Conservation (phyloP, 2,329 filamentous ascomycete species). For the Arthroderma sp. region DNA sequence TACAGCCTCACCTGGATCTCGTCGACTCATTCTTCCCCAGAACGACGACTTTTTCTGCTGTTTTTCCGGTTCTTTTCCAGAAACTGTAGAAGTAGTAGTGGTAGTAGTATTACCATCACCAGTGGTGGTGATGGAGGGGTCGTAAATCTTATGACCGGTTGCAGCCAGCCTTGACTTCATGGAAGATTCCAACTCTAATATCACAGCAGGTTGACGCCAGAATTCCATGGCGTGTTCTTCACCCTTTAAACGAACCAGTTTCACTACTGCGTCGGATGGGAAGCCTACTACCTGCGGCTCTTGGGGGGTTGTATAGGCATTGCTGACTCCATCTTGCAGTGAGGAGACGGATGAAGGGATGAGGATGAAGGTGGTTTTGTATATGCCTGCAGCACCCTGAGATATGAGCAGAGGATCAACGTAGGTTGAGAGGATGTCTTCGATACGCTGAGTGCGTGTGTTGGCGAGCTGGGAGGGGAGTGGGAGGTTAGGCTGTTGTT, state of each 20-base stretch:
- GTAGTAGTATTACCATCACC: background rate
- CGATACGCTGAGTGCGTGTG: conserved; percentile 28
- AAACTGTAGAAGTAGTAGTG: background rate
- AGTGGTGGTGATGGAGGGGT: background rate
- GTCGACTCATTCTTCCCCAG: conserved; percentile 10
- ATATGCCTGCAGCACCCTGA: conserved; percentile 29
- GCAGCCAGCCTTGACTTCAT: conserved; percentile 19
- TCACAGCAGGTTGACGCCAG: conserved; percentile 29
- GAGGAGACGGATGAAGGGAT: conserved; percentile 31
- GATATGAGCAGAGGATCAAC: conserved; percentile 30
- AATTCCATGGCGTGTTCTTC: conserved; percentile 30
- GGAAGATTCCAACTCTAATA: conserved; percentile 26
- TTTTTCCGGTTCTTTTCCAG: background rate
- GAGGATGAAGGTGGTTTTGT: conserved; percentile 31
- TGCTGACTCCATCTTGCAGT: conserved; percentile 13
- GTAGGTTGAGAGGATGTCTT: conserved; percentile 24
- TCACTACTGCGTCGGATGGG: conserved; percentile 25
- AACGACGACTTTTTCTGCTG: conserved; percentile 11
- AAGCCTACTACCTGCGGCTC: conserved; percentile 27
- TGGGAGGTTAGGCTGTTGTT: conserved; percentile 7
- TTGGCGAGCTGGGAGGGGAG: conserved; percentile 21
- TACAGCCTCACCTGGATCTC: conserved; percentile 8
- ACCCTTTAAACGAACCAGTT: conserved; percentile 27
- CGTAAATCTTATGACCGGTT: conserved; percentile 12
- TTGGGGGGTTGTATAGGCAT: conserved; percentile 10